Conservation (phyloP, 495 filamentous ascomycete genomes). For the Xylaria palmicola region DNA sequence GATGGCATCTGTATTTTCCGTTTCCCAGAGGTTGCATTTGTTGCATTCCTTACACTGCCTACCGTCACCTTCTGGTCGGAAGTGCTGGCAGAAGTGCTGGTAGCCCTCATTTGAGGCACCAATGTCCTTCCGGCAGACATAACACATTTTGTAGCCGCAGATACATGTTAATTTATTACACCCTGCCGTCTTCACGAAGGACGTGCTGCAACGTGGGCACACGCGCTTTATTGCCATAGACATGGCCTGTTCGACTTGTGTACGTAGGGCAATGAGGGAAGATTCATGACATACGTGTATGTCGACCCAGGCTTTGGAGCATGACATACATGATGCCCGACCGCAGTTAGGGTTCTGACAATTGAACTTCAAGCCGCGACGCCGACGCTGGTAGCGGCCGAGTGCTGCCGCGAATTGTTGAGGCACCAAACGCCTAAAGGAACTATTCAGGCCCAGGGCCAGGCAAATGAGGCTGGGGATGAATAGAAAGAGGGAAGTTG, state of each 20-base stretch:
- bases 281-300: conserved; percentile 80
- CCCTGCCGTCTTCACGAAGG: conserved; percentile 86
- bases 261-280: conserved; percentile 78
- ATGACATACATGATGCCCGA: conserved; percentile 75
- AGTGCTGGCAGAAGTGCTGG: conserved; percentile 92
- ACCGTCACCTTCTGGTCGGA: conserved; percentile 69
- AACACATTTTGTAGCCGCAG: conserved; percentile 99
- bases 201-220: conserved; percentile 83
- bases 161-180: conserved; percentile 97
- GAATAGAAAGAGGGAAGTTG: conserved; percentile 49
- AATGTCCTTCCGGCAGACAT: conserved; percentile 71
- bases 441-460: conserved; percentile 35
- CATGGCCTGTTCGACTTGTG: conserved; percentile 85
- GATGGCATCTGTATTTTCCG: conserved; percentile 79
- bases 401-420: conserved; percentile 49
- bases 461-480: conserved; percentile 38
- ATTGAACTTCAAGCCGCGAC: conserved; percentile 66
- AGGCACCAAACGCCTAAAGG: conserved; percentile 28
- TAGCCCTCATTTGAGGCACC: conserved; percentile 58
- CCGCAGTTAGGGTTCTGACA: conserved; percentile 68
- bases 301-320: conserved; percentile 62
- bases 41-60: conserved; percentile 73
- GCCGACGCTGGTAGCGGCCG: conserved; percentile 58
- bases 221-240: conserved; percentile 93
- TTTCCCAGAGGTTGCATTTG: conserved; percentile 85